Percentiles rank a stretch among this genome's conserved stretches.
These are phyloP conservation scores for Pezicula neosporulosa DNA, from an alignment of 2,329 filamentous ascomycete genomes.

Conservation along the genomic window DNA sequence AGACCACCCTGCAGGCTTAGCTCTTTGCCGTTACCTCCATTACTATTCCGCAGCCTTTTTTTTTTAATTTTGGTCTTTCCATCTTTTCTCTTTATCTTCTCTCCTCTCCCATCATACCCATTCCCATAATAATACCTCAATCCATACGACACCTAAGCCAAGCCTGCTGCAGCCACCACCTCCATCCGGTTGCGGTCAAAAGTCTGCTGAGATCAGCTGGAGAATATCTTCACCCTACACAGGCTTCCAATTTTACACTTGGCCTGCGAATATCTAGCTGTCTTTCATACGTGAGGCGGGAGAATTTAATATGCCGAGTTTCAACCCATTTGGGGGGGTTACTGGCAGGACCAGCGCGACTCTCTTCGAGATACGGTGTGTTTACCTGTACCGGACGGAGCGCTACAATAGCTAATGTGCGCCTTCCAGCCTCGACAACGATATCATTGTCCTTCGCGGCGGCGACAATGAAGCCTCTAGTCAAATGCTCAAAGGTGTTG, in stretches of 20 bases:
- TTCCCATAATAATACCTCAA: too few species aligned
- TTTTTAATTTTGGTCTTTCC: too few species aligned
- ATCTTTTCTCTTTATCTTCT: too few species aligned
- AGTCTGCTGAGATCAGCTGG: too few species aligned
- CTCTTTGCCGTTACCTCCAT: too few species aligned
- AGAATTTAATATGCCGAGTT: slow-evolving; percentile 26
- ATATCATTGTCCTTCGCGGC: slow-evolving; percentile 77
- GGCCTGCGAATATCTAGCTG: background rate
- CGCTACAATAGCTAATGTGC: slow-evolving; percentile 4
- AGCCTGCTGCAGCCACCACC: too few species aligned
- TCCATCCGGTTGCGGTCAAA: too few species aligned
- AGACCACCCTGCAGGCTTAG: too few species aligned
- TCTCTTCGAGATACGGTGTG: slow-evolving; percentile 34
- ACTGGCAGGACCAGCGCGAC: slow-evolving; percentile 28
- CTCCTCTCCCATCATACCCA: too few species aligned
- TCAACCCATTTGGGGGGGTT: slow-evolving; percentile 29
- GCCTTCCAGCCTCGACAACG: slow-evolving; percentile 63
- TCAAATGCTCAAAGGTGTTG: slow-evolving; percentile 68
- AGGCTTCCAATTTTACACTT: background rate
- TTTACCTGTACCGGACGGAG: background rate
- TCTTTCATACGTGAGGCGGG: slow-evolving; percentile 1
- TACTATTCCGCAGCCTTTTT: too few species aligned
- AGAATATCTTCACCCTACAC: too few species aligned
- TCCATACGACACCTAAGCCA: too few species aligned
- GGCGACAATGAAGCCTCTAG: slow-evolving; percentile 72